phyloP scores from a whole-genome alignment of 805 yeast species.

The Candida pseudoglaebosa region DNA sequence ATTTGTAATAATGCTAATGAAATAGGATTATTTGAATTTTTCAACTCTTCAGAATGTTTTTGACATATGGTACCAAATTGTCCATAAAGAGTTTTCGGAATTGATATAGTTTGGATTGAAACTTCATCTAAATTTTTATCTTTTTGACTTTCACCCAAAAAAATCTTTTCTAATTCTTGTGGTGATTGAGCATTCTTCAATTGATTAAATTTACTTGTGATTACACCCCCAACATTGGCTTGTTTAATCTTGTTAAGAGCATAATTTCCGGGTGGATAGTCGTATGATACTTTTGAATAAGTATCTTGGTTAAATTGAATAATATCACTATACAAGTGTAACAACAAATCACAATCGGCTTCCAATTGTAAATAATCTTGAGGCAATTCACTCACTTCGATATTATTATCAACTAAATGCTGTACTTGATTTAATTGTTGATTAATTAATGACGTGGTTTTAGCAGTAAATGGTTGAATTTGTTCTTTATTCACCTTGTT shows the following conservation, averaged over 20 bases:
- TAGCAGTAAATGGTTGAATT: conserved; percentile 51
- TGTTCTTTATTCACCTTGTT: conserved; percentile 34
- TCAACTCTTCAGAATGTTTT: conserved; percentile 45
- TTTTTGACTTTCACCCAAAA: conserved; percentile 30
- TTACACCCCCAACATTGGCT: conserved; percentile 56
- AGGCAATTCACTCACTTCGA: conserved; percentile 71
- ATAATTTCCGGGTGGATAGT: conserved; percentile 66
- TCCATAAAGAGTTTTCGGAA: conserved; percentile 73
- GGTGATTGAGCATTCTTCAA: conserved; percentile 63
- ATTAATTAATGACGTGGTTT: conserved; percentile 57
- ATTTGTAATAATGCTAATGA: conserved; percentile 51
- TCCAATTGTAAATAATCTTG: conserved; percentile 68
- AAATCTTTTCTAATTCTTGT: conserved; percentile 59
- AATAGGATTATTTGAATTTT: conserved; percentile 45
- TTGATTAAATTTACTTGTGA: conserved; percentile 53
- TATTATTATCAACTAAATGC: conserved; percentile 37
- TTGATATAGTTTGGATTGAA: conserved; percentile 29
- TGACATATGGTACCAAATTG: conserved; percentile 58
- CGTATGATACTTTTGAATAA: conserved; percentile 71
- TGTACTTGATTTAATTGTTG: conserved; percentile 56
- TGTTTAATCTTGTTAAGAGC: conserved; percentile 55
- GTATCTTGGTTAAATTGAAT: conserved; percentile 46
- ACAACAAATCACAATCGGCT: conserved; percentile 60
- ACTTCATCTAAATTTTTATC: conserved; percentile 14
- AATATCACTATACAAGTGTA: conserved; percentile 52